Evolutionary conservation across 2,329 filamentous ascomycete genomes (phyloP), one percentile per base, ranked within the genome.

Genomic region (Fusarium pininemorale): DNA sequence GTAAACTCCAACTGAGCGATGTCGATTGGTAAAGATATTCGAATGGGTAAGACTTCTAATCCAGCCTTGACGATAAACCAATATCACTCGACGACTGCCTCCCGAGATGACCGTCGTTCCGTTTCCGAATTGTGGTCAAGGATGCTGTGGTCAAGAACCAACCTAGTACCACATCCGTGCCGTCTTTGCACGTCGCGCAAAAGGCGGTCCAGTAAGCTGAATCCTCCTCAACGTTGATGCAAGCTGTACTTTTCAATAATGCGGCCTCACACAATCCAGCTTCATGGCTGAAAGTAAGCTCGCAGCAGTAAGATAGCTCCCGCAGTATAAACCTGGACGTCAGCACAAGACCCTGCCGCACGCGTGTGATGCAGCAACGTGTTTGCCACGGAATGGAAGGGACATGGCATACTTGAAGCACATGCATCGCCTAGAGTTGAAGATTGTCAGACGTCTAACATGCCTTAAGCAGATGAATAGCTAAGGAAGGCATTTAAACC

Each of bases 1-100:
- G 96, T 79, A 97, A 97, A 83, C 87, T 99, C 69, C 96, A 98
- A 82, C 89, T 98, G 68, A 98, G 94, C 83, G 96, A 99, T 83
- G 94, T 99, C 82, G 96, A 99, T 83, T 99, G 96, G 96, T 98
- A 96, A 78, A 64, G 30, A 64, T 51, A 44, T 38, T n/a, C 32
- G 24, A 28, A 66, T 32, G 45, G 69, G 69, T 73, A 70, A 75
- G 69, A 56, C 47, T 70, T 56, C 60, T 57, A 58, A 75, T 62
- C 20, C 55, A 75, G 65, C 61, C 42, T 50, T 30, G 62, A 37
- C 38, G 41, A 64, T 66, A 45, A 65, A 53, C 30, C 41, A 38
- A n/a, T 39, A 37, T 32, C 50, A 42, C 51, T 24, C 57, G 57
- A 54, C 24, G 50, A 63, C 32, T 50, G 57, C 39, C 61, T 54